These are phyloP conservation scores for Zizania palustris DNA, from an alignment of 202 grass and related monocot genomes.

Conservation along the genomic window DNA sequence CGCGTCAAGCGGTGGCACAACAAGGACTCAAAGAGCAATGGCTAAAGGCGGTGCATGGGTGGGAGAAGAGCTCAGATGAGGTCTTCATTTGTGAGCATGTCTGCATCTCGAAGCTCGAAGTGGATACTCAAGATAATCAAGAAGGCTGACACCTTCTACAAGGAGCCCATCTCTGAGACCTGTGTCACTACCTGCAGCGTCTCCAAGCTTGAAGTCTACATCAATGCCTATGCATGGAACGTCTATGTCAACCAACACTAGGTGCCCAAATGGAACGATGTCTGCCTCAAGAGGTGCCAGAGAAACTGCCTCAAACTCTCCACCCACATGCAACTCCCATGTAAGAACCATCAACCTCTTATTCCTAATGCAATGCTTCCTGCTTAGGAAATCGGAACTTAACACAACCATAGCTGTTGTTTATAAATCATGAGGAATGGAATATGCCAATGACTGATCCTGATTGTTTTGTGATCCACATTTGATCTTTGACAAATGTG, in stretches of 20 bases:
- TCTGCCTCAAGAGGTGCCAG: slow-evolving; percentile 94
- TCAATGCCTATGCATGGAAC: slow-evolving; percentile 83
- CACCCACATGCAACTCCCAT: slow-evolving; percentile 45
- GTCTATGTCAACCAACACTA: slow-evolving; percentile 97
- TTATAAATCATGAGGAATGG: neutral
- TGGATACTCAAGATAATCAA: slow-evolving; percentile 97
- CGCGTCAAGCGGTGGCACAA: slow-evolving; percentile 68
- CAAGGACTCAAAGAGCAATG: slow-evolving; percentile 81
- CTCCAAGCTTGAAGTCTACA: slow-evolving; percentile 85
- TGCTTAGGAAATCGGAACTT: slow-evolving; percentile 31
- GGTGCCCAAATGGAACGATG: slow-evolving; percentile 98
- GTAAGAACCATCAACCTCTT: neutral
- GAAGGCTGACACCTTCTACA: slow-evolving; percentile 90
- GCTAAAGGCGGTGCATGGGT: slow-evolving; percentile 71
- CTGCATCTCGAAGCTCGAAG: slow-evolving; percentile 84
- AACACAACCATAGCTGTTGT: neutral
- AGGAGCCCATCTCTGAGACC: slow-evolving; percentile 92
- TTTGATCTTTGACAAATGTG: neutral
- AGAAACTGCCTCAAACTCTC: slow-evolving; percentile 91
- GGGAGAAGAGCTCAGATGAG: slow-evolving; percentile 81
- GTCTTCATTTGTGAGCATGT: slow-evolving; percentile 90
- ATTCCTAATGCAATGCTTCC: neutral
- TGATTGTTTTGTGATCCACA: slow-evolving; percentile 24
- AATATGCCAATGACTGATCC: slow-evolving; percentile 3
- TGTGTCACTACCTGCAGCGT: slow-evolving; percentile 94